Evolutionary conservation across 768 basidiomycete genomes (phyloP).

Genomic region (Pholiota microspora): DNA sequence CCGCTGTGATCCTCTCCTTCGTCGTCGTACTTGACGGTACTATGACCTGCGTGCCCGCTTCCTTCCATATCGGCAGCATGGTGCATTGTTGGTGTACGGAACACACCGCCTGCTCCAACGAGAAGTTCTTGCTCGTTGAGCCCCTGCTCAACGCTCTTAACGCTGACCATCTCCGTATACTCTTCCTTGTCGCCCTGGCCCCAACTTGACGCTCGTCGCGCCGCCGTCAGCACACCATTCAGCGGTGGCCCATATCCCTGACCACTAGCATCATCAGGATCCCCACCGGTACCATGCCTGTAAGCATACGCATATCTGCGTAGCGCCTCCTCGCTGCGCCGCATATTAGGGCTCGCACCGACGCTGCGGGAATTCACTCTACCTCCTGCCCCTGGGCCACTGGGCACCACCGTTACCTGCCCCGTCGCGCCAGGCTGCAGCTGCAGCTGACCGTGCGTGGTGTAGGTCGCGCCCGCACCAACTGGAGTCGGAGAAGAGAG

Average conservation of each 20-base stretch:
- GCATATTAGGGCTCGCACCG: not conserved
- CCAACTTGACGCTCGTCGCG: slow-evolving; percentile 66
- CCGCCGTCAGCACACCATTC: slow-evolving; percentile 31
- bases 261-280: not conserved
- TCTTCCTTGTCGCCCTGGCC: slow-evolving; percentile 44
- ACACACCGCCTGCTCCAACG: slow-evolving; percentile 19
- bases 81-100: not conserved
- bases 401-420: not conserved
- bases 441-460: slow-evolving; percentile 3
- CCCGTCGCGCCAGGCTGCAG: not conserved
- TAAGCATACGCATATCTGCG: not conserved
- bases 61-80: not conserved
- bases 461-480: not conserved
- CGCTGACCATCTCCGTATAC: slow-evolving; percentile 27
- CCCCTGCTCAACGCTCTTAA: slow-evolving; percentile 18
- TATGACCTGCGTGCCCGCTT: not conserved
- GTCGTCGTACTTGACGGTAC: not conserved
- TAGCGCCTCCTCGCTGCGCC: not conserved
- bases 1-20: no score
- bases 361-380: not conserved
- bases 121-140: slow-evolving; percentile 36
- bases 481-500: not conserved
- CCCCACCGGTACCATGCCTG: not conserved
- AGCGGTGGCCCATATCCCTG: not conserved
- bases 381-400: not conserved